Base-by-base conservation (phyloP, 208 protist genomes). In the Tritrichomonas musculus region DNA sequence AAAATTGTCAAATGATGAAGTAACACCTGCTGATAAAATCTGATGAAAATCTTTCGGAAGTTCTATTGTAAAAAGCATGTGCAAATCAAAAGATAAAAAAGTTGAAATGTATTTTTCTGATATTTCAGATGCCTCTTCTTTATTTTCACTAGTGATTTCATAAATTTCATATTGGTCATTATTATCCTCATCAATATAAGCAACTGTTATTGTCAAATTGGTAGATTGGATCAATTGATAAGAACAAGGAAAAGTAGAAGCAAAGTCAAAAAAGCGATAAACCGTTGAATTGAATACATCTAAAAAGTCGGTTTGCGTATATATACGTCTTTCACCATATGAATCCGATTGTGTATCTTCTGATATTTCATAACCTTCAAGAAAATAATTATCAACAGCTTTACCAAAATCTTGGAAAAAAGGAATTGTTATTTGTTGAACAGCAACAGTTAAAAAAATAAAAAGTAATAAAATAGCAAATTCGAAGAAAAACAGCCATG, bases 341-440 rank as follows among this genome's bases (percentile, higher is more conserved):
- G 25, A 14, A n/a, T 88, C 47, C 9, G 57, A 39, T 33, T 88
- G 27, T 39, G 53, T 47, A 57, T 88, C 77, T 33, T 53, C 47
- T 27, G 14, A n/a, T 1, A 39, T 8, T 39, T 53, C 41, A 50
- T 60, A 47, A 0, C 77, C 77, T 57, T 88, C 77, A 1, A 88
- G 47, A 30, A 88, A 88, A 57, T 57, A 88, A 17, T 27, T 49
- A 50, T 88, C 47, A 17, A 88, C 39, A 1, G 77, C 77, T 49
- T 22, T 20, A 1, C 77, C 77, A 57, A 88, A 88, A 50, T 88
- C 41, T 88, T 88, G 77, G 30, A 88, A 88, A 47, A 88, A 88
- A 57, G 47, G 41, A 60, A 88, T 57, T 27, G 47, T 88, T 39
- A 33, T 57, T 33, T 44, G 8, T 88, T 88, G 77, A 36, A 88